Evolutionary conservation across 306 rosid species (phyloP).

Genomic region (Inga oerstediana): DNA sequence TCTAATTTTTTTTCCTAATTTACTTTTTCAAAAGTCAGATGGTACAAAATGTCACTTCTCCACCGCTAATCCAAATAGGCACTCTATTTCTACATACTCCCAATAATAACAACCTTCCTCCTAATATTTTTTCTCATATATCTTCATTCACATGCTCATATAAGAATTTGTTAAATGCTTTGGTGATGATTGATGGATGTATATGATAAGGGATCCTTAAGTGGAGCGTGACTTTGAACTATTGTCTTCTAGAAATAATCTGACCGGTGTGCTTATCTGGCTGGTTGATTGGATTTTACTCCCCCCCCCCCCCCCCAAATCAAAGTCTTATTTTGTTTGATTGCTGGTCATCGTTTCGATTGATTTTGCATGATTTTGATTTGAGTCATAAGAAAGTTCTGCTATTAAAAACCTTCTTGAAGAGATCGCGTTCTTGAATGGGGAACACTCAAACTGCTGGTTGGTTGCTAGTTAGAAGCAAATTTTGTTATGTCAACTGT

Average conservation of each 20-base stretch:
- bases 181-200: not conserved
- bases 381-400: not conserved
- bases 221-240: slow-evolving; percentile 11
- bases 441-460: not conserved
- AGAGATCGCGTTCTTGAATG: not conserved
- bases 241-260: not conserved
- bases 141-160: not conserved
- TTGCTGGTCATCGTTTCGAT: not conserved
- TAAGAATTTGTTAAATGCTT: not conserved
- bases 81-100: too few relatives aligned
- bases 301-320: not conserved
- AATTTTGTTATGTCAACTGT: slow-evolving; percentile 7
- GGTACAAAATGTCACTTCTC: too few relatives aligned
- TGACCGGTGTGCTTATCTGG: not conserved
- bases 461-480: not conserved
- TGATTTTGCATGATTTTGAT: not conserved
- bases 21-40: too few relatives aligned
- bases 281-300: not conserved
- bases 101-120: too few relatives aligned
- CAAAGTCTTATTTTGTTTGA: not conserved
- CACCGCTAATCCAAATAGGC: too few relatives aligned
- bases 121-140: not conserved
- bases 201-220: not conserved
- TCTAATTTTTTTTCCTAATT: too few relatives aligned
- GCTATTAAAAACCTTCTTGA: not conserved